Evolutionary conservation across 768 basidiomycete genomes (phyloP).

Genomic region (Psilocybe azurescens): DNA sequence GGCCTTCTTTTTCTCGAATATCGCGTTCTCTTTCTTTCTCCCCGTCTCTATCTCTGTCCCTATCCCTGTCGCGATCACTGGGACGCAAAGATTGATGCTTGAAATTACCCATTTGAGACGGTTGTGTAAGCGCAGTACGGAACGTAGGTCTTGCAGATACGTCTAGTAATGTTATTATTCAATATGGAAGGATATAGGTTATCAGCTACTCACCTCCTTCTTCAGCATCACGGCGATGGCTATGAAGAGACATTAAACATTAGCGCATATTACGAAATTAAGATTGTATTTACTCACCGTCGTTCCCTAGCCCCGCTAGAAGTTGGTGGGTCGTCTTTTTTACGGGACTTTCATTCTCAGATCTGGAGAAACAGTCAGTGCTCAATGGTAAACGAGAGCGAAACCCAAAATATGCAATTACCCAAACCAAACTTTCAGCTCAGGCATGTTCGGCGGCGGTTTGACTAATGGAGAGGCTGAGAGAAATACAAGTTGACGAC

Average conservation of each 20-base stretch:
- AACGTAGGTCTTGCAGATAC: slow-evolving; percentile 68
- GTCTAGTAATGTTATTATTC: slow-evolving; percentile 38
- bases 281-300: slow-evolving; percentile 48
- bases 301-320: slow-evolving; percentile 65
- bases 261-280: background rate
- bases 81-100: slow-evolving; percentile 84
- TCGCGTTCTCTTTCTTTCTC: slow-evolving; percentile 66
- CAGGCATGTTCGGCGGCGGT: slow-evolving; percentile 77
- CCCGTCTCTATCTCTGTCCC: slow-evolving; percentile 50
- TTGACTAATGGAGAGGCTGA: slow-evolving; percentile 78
- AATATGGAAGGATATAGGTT: slow-evolving; percentile 3
- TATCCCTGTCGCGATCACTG: slow-evolving; percentile 60
- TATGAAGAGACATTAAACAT: slow-evolving; percentile 33
- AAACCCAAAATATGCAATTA: slow-evolving; percentile 41
- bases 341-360: slow-evolving; percentile 67
- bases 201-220: slow-evolving; percentile 60
- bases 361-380: slow-evolving; percentile 34
- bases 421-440: slow-evolving; percentile 90
- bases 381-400: slow-evolving; percentile 29
- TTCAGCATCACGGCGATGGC: slow-evolving; percentile 79
- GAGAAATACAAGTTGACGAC: slow-evolving; percentile 69
- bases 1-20: slow-evolving; percentile 74
- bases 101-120: slow-evolving; percentile 93
- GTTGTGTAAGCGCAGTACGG: slow-evolving; percentile 75
- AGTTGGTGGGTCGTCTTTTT: slow-evolving; percentile 72